Conservation (phyloP, 2,329 filamentous ascomycete species). For the Xylariaceae sp. region DNA sequence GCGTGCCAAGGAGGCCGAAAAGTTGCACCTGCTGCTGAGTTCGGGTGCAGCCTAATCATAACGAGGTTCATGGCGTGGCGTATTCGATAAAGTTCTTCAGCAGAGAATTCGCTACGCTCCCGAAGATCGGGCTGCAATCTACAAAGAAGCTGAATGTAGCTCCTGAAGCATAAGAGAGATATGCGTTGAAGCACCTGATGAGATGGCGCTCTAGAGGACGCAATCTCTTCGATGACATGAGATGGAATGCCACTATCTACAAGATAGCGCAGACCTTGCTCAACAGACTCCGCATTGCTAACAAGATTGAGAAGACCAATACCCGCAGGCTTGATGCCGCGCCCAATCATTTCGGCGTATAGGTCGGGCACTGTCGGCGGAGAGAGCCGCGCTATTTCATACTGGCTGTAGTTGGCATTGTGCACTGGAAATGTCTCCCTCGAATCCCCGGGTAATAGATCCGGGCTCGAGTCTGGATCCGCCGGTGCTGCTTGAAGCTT, state of each 20-base stretch:
- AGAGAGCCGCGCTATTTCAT: conserved; percentile 58
- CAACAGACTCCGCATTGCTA: conserved; percentile 45
- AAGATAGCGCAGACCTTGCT: conserved; percentile 48
- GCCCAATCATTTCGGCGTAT: conserved; percentile 53
- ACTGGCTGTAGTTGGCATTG: conserved; percentile 57
- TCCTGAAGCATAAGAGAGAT: conserved; percentile 41
- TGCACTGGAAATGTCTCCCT: conserved; percentile 52
- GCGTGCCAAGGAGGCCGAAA: conserved; percentile 42
- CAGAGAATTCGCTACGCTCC: conserved; percentile 19
- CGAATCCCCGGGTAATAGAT: conserved; percentile 55
- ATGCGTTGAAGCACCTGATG: conserved; percentile 29
- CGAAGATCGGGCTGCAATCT: conserved; percentile 35
- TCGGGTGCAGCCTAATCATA: conserved; percentile 27
- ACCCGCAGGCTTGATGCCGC: conserved; percentile 46
- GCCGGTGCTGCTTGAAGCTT: conserved; percentile 45
- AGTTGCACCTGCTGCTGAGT: conserved; percentile 28
- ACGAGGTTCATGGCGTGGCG: conserved; percentile 37
- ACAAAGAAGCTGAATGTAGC: conserved; percentile 51
- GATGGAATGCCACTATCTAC: conserved; percentile 38
- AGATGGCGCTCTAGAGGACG: conserved; percentile 18
- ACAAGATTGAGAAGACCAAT: conserved; percentile 55
- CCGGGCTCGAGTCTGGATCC: conserved; percentile 23
- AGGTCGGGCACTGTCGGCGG: conserved; percentile 58
- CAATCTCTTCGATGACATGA: conserved; percentile 21
- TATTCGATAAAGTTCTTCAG: conserved; percentile 26